These are phyloP conservation scores for Blastobotrys petasosporus DNA, from an alignment of 1,139 yeast species.

Conservation along the genomic window DNA sequence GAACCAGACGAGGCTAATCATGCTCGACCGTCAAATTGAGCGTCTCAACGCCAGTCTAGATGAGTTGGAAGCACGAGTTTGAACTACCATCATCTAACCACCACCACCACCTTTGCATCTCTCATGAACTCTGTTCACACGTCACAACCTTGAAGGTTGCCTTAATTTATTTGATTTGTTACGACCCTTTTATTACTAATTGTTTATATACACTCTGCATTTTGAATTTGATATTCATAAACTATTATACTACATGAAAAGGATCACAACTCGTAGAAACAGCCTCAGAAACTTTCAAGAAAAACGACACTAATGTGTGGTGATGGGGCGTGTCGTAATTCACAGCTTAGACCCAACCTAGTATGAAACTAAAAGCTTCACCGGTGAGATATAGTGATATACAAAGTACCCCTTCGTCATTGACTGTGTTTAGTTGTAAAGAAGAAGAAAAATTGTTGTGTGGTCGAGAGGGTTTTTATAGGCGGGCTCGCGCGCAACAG, in stretches of 20 bases:
- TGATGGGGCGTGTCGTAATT: constrained; percentile 5
- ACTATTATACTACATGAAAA: too few species aligned
- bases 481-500: too few species aligned
- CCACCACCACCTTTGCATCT: neutral
- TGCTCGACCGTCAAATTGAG: constrained; percentile 14
- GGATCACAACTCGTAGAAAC: neutral
- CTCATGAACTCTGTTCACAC: neutral
- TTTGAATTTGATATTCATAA: too few species aligned
- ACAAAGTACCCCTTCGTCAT: constrained; percentile 14
- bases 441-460: constrained; percentile 4
- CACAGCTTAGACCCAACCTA: constrained; percentile 6
- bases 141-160: neutral
- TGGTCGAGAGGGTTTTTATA: too few species aligned
- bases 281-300: constrained; percentile 4
- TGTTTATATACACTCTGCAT: too few species aligned
- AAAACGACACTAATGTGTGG: constrained; percentile 6
- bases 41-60: constrained; percentile 5
- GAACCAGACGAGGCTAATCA: constrained; percentile 12
- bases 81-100: neutral
- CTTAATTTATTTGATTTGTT: too few species aligned
- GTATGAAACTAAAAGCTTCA: neutral
- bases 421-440: constrained; percentile 16
- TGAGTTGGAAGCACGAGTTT: neutral
- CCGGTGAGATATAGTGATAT: constrained; percentile 6
- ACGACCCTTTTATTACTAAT: too few species aligned